Evolutionary conservation across 2,329 filamentous ascomycete species (phyloP), one percentile per base, ranked within the genome.

Genomic region (Ilyonectria mors-panacis): DNA sequence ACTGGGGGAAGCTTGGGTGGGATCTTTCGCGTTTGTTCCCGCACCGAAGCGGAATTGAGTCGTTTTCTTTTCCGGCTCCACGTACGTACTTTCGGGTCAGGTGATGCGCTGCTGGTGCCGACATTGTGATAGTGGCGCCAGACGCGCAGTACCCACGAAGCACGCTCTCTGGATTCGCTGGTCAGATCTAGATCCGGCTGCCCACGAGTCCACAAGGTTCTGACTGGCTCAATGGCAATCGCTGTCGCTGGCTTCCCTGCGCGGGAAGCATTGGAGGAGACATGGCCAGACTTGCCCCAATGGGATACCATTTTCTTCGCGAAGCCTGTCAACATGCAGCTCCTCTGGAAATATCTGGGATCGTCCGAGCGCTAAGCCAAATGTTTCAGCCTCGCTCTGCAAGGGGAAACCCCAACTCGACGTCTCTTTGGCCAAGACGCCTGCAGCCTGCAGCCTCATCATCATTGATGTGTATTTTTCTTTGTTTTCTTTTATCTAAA

Each of bases 321-420:
- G 56, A 23, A 45, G n/a, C 28, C 55, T 63, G 44, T 45, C 61
- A 42, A 51, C 17, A 53, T 60, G 54, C 44, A 50, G 37, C 53
- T 33, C 13, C 23, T 45, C 42, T 56, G 50, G 28, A 50, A 55
- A 28, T 28, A 47, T 30, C 39, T 17, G 50, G 35, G 55, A 59
- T 42, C 37, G 35, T 26, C 19, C 48, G 28, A 56, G 48, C 39
- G 58, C 45, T 54, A 53, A 56, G 44, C 15, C 58, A 48, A 51
- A 51, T 54, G 65, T 59, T 62, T 62, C 55, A 57, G 54, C 61
- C 48, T 59, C 47, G 47, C 42, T 42, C 42, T 69, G 58, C 65
- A 69, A 58, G 60, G 60, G 65, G 50, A 51, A 59, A 26, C 2
- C 45, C 44, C 45, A 55, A 45, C 21, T 51, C 44, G 4, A 23